Evolutionary conservation across 2,329 filamentous ascomycete genomes (phyloP).

Genomic region (Albifimbria verrucaria): DNA sequence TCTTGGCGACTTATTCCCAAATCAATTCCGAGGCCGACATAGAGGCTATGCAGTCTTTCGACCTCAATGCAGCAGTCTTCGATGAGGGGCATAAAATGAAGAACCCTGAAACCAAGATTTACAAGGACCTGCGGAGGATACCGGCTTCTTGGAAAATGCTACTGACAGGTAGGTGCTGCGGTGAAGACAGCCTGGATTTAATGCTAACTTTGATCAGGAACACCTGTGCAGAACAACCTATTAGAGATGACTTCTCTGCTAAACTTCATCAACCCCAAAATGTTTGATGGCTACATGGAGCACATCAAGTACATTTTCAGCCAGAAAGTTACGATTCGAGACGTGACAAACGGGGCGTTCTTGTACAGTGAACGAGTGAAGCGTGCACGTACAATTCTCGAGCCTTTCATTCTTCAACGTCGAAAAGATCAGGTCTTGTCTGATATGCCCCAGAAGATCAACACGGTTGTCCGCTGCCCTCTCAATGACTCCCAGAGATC

Average conservation of each 20-base stretch:
- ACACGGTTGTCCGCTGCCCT: conserved; percentile 75
- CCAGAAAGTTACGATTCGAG: conserved; percentile 81
- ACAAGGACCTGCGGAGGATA: conserved; percentile 75
- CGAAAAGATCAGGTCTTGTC: conserved; percentile 90
- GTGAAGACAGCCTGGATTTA: not conserved
- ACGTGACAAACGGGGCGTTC: conserved; percentile 75
- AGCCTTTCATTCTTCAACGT: conserved; percentile 89
- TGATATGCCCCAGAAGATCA: conserved; percentile 77
- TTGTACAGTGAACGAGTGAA: conserved; percentile 84
- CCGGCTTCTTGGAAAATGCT: conserved; percentile 80
- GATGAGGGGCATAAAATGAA: conserved; percentile 95
- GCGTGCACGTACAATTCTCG: conserved; percentile 85
- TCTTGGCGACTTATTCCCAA: conserved; percentile 61
- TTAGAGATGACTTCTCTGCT: conserved; percentile 87
- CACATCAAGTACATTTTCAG: conserved; percentile 86
- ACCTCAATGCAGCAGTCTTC: conserved; percentile 64
- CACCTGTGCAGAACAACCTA: conserved; percentile 90
- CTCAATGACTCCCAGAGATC: conserved; percentile 69
- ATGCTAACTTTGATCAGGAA: conserved; percentile 60
- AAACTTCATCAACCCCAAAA: conserved; percentile 85
- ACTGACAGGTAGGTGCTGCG: conserved; percentile 42
- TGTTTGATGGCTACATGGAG: conserved; percentile 75
- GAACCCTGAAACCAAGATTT: conserved; percentile 79
- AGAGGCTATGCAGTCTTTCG: conserved; percentile 44
- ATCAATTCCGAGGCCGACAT: conserved; percentile 49